These are phyloP conservation scores for Funneliformis mosseae DNA, from an alignment of 192 early-diverging fungal genomes.

Conservation along the genomic window DNA sequence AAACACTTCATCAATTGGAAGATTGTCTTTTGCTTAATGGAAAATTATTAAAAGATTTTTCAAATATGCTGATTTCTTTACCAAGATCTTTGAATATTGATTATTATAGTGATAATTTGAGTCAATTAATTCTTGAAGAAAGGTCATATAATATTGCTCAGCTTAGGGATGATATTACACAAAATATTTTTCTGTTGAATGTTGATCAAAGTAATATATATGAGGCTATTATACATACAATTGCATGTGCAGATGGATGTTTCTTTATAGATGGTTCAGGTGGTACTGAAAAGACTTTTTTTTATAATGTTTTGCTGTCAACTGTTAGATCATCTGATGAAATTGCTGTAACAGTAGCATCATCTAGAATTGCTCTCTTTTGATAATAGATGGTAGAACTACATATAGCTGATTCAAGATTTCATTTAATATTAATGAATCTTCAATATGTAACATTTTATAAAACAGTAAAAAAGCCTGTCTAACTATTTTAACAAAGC, in stretches of 20 bases:
- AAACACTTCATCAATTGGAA: conserved; percentile 4
- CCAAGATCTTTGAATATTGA: not conserved
- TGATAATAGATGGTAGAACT: too few relatives aligned
- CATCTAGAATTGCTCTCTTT: conserved; percentile 40
- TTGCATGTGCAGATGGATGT: too few relatives aligned
- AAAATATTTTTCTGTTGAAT: too few relatives aligned
- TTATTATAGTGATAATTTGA: not conserved
- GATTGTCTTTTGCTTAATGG: conserved; percentile 23
- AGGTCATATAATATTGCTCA: not conserved
- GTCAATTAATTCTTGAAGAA: not conserved
- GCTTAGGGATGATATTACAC: too few relatives aligned
- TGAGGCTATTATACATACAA: too few relatives aligned
- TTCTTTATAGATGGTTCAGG: too few relatives aligned
- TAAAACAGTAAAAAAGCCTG: not conserved
- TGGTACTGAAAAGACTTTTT: conserved; percentile 34
- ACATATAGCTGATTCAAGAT: too few relatives aligned
- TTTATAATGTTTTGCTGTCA: conserved; percentile 21
- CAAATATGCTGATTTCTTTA: conserved; percentile 20
- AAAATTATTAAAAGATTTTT: conserved; percentile 21
- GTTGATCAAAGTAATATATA: too few relatives aligned
- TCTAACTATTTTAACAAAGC: conserved; percentile 16
- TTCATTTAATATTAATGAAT: conserved; percentile 29
- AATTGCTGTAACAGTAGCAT: conserved; percentile 39
- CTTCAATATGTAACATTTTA: conserved; percentile 28
- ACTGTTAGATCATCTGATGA: conserved; percentile 15